Percentiles rank a stretch among this genome's conserved stretches.
phyloP scores from a whole-genome alignment of 2,329 filamentous ascomycete species.

The Talaromyces albobiverticillius region DNA sequence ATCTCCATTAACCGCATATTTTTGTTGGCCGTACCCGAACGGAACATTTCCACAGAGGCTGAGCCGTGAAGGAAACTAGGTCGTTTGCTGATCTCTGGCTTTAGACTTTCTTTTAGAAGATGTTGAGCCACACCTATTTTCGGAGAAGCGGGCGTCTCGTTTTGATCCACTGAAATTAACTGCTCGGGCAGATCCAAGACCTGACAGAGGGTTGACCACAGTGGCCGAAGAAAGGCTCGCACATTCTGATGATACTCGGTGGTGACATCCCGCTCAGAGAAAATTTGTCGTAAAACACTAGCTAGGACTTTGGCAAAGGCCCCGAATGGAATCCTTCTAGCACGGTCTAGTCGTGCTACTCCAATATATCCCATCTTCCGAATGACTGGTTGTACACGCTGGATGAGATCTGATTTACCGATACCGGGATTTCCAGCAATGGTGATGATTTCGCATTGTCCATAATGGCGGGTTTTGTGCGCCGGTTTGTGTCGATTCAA shows the following conservation, averaged over 20 bases:
- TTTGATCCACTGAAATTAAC: constrained; percentile 40
- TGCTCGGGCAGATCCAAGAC: constrained; percentile 69
- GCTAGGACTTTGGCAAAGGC: constrained; percentile 60
- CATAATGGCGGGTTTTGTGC: constrained; percentile 50
- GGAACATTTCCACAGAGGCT: constrained; percentile 35
- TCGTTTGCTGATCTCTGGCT: constrained; percentile 29
- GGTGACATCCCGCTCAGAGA: constrained; percentile 61
- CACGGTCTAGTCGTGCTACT: constrained; percentile 58
- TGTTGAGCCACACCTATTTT: constrained; percentile 27
- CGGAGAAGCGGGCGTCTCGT: constrained; percentile 32
- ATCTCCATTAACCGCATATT: constrained; percentile 79
- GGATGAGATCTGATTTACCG: constrained; percentile 60
- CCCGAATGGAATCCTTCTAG: constrained; percentile 59
- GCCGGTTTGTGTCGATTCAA: constrained; percentile 39
- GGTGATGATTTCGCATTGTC: constrained; percentile 59
- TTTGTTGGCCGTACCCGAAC: constrained; percentile 39
- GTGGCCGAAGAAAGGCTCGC: constrained; percentile 53
- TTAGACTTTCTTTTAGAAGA: constrained; percentile 29
- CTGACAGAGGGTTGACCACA: constrained; percentile 56
- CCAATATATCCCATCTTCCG: constrained; percentile 60
- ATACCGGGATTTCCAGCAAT: constrained; percentile 57
- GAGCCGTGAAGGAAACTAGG: constrained; percentile 35
- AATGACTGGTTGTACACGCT: constrained; percentile 56
- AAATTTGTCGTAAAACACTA: constrained; percentile 62
- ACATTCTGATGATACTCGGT: constrained; percentile 61